Base-by-base conservation (phyloP, 75 land plant genomes). In the Cryptomeria japonica region DNA sequence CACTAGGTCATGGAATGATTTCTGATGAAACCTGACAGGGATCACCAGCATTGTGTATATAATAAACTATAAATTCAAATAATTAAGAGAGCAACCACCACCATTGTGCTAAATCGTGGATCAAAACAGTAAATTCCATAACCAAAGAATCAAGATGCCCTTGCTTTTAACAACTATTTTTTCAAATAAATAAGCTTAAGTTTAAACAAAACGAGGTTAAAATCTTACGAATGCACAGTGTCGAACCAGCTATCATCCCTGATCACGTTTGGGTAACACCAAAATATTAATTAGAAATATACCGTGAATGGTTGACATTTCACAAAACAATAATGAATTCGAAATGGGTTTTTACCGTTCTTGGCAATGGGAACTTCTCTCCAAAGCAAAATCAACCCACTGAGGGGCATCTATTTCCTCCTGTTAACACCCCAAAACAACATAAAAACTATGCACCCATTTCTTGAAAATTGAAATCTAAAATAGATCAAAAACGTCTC, bases 211-310 rank as follows among this genome's bases (percentile, higher is more conserved):
- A 61, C 31, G 51, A 9, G 84, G 51, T 42, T 42, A 82, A 28
- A 31, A 49, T 82, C 84, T 46, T 82, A 82, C 84, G 84, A 28
- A 44, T 82, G 84, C 49, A 82, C 32, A 82, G 49, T 82, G 49
- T 82, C 10, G 46, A 82, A 82, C 84, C 84, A 82, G 84, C 84
- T 44, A 28, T 82, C 84, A n/a, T 82, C 84, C 84, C 84, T 82
- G 84, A 46, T 31, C 37, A 46, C 15, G 46, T 25, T 44, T 82
- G 84, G 34, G 51, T 46, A 34, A 31, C 12, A 82, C n/a, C 12
- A 82, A 82, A 80, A 25, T 28, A 80, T 80, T 38, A 18, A 78
- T 5, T 28, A 80, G n/a, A 78, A 39, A 39, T 78, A 44, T 78
- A 3, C 42, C 80, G 5, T 78, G 42, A 39, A 39, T 39, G 41